Base-by-base conservation (phyloP, 106 monocot species). In the Narthecium ossifragum region DNA sequence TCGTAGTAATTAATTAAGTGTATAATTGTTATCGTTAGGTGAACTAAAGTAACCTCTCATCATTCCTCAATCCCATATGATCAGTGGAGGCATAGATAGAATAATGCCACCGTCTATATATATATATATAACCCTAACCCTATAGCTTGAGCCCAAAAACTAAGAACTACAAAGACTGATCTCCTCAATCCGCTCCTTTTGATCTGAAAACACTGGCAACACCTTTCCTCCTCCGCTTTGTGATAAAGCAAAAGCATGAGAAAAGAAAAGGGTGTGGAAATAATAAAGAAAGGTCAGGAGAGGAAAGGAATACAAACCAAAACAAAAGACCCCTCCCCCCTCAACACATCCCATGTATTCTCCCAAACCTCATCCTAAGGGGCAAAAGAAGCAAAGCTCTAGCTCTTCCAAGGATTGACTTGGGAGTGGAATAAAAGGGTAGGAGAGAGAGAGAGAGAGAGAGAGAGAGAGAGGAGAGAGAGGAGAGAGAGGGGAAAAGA, bases 171-270 rank as follows among this genome's bases (percentile, higher is more conserved):
- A 56, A 56, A 25, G 7, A 53, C 12, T 57, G n/a, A 6, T 12
- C 58, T 31, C 31, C 63, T 32, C 24, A 64, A 57, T 33, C 54
- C 61, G 31, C 56, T 71, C 27, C 62, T 65, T 73, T 70, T 64
- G 52, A 27, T 33, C 53, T 57, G 76, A 67, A 73, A 76, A 62
- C 76, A 73, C 76, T 70, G 78, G 38, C 65, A 74, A 33, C 63
- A 52, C 62, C 78, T 78, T 66, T 67, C 34, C 34, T 53, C 38
- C 65, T 54, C 66, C 51, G 45, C 74, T 79, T 72, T 73, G 26
- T 61, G 36, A 67, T 67, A 84, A 79, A 68, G 74, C 70, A 70
- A 64, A 75, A 80, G 70, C 40, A 69, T 18, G 20, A 48, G 60
- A 59, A 70, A 50, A 61, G 68, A 40, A 38, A 63, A 57, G 66